Evolutionary conservation across 176 grass and related monocot species (phyloP).

Genomic region (Tillandsia leiboldiana): DNA sequence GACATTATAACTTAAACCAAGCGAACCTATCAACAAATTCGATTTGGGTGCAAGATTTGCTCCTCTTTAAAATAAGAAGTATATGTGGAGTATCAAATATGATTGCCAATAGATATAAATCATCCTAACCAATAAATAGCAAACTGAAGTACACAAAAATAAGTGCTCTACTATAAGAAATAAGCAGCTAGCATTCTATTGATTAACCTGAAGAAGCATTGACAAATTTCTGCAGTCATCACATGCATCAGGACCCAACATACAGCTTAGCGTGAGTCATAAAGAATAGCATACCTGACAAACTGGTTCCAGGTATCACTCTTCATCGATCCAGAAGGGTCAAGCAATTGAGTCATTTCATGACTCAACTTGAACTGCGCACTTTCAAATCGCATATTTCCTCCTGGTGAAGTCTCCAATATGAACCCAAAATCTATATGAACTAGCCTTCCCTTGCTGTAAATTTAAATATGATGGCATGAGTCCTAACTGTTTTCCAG

Average conservation of each 20-base stretch:
- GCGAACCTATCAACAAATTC: too few species aligned
- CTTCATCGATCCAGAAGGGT: slow-evolving; percentile 96
- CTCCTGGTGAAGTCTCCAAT: slow-evolving; percentile 98
- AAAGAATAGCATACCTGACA: slow-evolving; percentile 58
- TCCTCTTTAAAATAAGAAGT: too few species aligned
- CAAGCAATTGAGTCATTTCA: slow-evolving; percentile 99
- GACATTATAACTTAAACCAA: background rate
- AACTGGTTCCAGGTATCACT: slow-evolving; percentile 97
- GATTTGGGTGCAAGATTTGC: too few species aligned
- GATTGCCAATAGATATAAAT: too few species aligned
- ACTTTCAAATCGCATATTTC: slow-evolving; percentile 97
- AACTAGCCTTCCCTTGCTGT: slow-evolving; percentile 93
- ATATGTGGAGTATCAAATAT: too few species aligned
- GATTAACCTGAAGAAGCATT: too few species aligned
- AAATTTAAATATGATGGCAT: slow-evolving; percentile 27
- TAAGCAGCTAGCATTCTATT: too few species aligned
- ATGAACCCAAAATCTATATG: slow-evolving; percentile 99
- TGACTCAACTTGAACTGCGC: slow-evolving; percentile 99
- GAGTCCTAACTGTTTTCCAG: slow-evolving; percentile 4
- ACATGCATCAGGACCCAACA: background rate
- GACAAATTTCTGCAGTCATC: background rate
- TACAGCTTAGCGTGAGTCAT: background rate
- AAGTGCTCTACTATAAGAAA: too few species aligned
- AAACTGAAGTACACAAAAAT: too few species aligned
- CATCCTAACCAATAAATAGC: too few species aligned